These are phyloP conservation scores for Fusarium musae DNA, from an alignment of 2,329 filamentous ascomycete genomes.

Conservation along the genomic window DNA sequence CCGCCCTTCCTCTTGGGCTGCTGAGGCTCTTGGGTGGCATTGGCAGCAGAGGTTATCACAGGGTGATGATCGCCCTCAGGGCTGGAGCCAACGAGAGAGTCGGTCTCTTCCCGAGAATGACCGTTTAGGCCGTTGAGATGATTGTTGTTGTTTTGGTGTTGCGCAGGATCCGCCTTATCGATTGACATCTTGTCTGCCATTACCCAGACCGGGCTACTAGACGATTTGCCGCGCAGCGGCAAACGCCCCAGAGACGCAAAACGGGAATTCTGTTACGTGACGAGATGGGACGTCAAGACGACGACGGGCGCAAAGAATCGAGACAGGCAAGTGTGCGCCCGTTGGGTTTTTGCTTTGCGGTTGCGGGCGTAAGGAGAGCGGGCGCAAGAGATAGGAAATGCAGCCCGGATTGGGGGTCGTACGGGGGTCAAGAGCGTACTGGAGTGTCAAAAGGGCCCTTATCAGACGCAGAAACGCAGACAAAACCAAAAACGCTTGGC, in stretches of 20 bases:
- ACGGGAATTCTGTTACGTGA: conserved; percentile 50
- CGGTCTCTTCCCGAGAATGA: conserved; percentile 64
- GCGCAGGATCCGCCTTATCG: conserved; percentile 60
- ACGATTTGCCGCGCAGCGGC: conserved; percentile 52
- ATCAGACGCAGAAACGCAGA: conserved; percentile 28
- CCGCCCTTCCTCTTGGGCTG: conserved; percentile 96
- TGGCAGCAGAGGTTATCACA: conserved; percentile 47
- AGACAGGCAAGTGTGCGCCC: conserved; percentile 48
- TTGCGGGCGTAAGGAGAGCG: conserved; percentile 52
- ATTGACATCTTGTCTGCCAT: conserved; percentile 76
- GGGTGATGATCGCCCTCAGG: conserved; percentile 64
- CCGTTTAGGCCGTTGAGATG: conserved; percentile 50
- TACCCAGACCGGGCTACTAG: conserved; percentile 52
- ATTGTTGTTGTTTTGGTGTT: conserved; percentile 48
- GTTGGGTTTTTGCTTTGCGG: conserved; percentile 52
- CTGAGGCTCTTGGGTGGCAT: conserved; percentile 62
- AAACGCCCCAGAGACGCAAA: conserved; percentile 52
- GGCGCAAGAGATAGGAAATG: conserved; percentile 48
- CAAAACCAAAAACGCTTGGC: conserved; percentile 25
- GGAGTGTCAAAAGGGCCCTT: background rate
- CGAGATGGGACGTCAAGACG: conserved; percentile 45
- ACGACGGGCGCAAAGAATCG: conserved; percentile 45
- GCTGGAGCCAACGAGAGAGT: conserved; percentile 70
- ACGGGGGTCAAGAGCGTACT: conserved; percentile 37
- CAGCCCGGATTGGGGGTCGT: conserved; percentile 45